Evolutionary conservation across 257 asterid genomes (phyloP), one percentile per base, ranked within the genome.

Genomic region (Asclepias syriaca): DNA sequence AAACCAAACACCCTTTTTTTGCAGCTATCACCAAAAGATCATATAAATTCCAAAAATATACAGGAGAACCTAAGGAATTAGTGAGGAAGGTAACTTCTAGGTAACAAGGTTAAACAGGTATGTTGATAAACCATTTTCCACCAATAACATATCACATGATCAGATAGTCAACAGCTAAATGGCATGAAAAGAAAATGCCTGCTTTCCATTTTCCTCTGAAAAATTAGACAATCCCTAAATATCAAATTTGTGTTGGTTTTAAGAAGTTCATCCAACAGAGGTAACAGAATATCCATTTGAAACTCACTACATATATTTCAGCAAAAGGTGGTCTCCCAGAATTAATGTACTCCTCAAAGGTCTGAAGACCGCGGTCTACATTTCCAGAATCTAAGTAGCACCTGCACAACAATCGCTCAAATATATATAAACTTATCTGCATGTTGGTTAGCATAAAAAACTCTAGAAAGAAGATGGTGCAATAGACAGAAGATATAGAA

Each of bases 321-420:
- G 77, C 19, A 75, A 79, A 70, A 40, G 92, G 86, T 45, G 85
- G 78, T 73, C 65, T 88, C 59, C 85, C 88, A 0, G 96, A 76
- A 19, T 64, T 85, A 85, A 84, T 81, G 88, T 90, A 95, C 76
- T 90, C 97, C 51, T 95, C 91, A 79, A 90, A 92, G 39, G 82
- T 12, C 70, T 81, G 87, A 61, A 70, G 77, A 74, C 93, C 97
- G 50, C 90, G 93, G 68, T 95, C 98, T 58, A 90, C 50, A 73
- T 90, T 82, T 45, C 95, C 97, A 69, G 88, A 75, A 84, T 84
- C 81, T 75, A 90, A 91, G 85, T 84, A 86, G 82, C 98, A 90
- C 86, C 99, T 95, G 85, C 74, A 56, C 7, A 72, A 54, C 1
- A 60, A 79, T 29, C 34, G 34, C 22, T 69, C 70, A 59, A 19